Base-by-base conservation (phyloP, 2,329 filamentous ascomycete genomes). In the Ophiostoma ulmi region DNA sequence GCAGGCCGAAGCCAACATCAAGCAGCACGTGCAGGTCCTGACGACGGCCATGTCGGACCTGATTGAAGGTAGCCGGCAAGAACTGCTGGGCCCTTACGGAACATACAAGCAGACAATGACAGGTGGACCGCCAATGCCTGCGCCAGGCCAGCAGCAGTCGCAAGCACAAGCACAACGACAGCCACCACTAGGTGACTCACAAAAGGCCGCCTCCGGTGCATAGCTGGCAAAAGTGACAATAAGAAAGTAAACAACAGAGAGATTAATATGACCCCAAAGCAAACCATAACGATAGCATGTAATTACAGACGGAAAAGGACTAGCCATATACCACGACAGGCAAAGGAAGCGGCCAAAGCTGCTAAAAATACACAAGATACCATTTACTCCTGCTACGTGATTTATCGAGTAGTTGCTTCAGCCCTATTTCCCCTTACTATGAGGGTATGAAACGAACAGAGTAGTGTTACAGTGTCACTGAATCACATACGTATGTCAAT, bases 11-110 rank as follows among this genome's bases (percentile, higher is more conserved):
- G 74, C 79, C 63, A 72, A 65, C 17, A 77, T 79, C 67, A 79
- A 79, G 64, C 73, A 73, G 10, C 78, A 80, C 70, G 81, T 83
- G 41, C 76, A 77, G 48, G 73, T 74, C 4, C 79, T 84, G 68
- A 76, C 80, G 2, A 71, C 68, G 5, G 74, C 79, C 36, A 76
- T 80, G 58, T 78, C 79, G 68, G 71, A 73, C 26, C 74, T 80
- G 72, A 74, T 79, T 5, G 75, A 75, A 67, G 61, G 71, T 14
- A 71, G 74, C 20, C 75, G 78, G 13, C 72, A 73, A 71, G 67
- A 58, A 17, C 70, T 75, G 65, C 71, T 78, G 58, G 71, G 73
- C 20, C 48, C 73, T 22, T 58, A 76, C 69, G 76, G 77, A 10
- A 71, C 74, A 44, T 75, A 78, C 69, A 68, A 76, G 35, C 72